phyloP scores from a whole-genome alignment of 371 early-diverging fungal genomes.

The Rhizopus stolonifer region DNA sequence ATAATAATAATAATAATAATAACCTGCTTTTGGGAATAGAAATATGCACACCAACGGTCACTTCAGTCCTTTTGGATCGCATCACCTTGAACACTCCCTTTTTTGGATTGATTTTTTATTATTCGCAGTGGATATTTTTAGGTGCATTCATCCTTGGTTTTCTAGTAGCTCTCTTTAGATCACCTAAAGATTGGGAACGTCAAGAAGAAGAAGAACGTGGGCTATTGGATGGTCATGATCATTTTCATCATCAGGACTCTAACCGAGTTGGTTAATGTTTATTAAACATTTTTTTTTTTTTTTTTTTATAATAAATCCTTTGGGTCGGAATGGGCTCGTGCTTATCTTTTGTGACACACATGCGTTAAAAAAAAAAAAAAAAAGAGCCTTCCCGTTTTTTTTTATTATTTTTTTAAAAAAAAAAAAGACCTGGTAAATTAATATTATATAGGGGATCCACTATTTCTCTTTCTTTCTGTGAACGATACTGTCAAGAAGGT shows the following conservation, averaged over 20 bases:
- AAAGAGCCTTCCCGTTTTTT: too few relatives aligned
- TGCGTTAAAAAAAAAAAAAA: background rate
- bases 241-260: background rate
- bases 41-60: constrained; percentile 65
- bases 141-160: constrained; percentile 44
- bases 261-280: too few relatives aligned
- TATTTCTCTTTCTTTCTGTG: too few relatives aligned
- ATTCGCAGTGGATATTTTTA: constrained; percentile 59
- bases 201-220: constrained; percentile 19
- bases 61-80: constrained; percentile 54
- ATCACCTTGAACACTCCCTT: constrained; percentile 56
- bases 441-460: too few relatives aligned
- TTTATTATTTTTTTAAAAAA: background rate
- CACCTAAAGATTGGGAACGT: constrained; percentile 10
- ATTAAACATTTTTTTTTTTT: too few relatives aligned
- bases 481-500: background rate
- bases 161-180: constrained; percentile 32
- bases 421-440: background rate
- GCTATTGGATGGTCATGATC: constrained; percentile 11
- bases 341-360: constrained; percentile 9
- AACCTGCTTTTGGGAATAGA: too few relatives aligned
- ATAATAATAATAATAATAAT: too few relatives aligned
- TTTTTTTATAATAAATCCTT: background rate
- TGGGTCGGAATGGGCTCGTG: constrained; percentile 1
- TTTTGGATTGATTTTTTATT: constrained; percentile 57